These are phyloP conservation scores for Teratosphaeria destructans DNA, from an alignment of 2,329 filamentous ascomycete genomes.

Conservation along the genomic window DNA sequence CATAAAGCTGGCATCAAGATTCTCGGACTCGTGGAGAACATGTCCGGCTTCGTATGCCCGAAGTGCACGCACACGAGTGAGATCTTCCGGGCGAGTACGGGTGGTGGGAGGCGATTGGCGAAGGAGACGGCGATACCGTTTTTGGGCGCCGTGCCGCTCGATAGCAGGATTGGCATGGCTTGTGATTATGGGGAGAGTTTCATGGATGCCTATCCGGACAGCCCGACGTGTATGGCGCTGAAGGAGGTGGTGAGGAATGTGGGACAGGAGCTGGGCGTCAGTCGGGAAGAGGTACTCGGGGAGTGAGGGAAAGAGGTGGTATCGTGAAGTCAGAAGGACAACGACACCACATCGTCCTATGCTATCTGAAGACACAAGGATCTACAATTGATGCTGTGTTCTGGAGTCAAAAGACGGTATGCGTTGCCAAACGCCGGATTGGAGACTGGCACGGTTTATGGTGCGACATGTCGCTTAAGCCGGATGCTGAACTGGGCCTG, in stretches of 20 bases:
- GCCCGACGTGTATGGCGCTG: conserved; percentile 76
- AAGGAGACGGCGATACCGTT: conserved; percentile 82
- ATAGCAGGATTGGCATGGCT: conserved; percentile 89
- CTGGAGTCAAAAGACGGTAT: no score
- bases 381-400: no score
- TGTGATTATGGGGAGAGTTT: conserved; percentile 98
- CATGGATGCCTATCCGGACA: conserved; percentile 86
- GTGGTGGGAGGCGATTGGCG: conserved; percentile 70
- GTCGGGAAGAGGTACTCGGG: background rate
- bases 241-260: conserved; percentile 68
- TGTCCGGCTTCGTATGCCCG: conserved; percentile 93
- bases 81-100: conserved; percentile 87
- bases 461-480: no score
- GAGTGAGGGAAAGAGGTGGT: background rate
- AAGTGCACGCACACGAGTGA: conserved; percentile 71
- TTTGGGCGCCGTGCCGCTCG: conserved; percentile 78
- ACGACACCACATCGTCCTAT: no score
- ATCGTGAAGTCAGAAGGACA: background rate
- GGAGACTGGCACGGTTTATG: no score
- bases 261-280: conserved; percentile 21
- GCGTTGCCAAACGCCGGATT: no score
- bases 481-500: no score
- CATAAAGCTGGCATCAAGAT: conserved; percentile 83
- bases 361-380: no score
- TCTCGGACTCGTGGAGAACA: conserved; percentile 90